Percentiles rank a stretch among this genome's conserved stretches.
phyloP scores from a whole-genome alignment of 495 filamentous ascomycete genomes.

The Neohortaea acidophila region DNA sequence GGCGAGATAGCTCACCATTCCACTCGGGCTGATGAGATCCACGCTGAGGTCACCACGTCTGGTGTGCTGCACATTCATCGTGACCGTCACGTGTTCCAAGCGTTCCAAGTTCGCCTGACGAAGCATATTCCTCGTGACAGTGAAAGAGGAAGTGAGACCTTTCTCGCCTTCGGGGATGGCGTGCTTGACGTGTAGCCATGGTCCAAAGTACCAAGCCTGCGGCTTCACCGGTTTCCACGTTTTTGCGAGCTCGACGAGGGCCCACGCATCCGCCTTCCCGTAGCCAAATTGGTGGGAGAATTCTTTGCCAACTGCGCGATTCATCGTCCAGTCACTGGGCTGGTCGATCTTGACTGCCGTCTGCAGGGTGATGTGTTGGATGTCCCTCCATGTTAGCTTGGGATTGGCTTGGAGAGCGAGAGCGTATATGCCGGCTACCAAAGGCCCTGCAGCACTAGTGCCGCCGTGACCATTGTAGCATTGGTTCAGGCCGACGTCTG shows the following conservation, averaged over 20 bases:
- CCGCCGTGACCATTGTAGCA: constrained; percentile 74
- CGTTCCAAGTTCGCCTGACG: constrained; percentile 67
- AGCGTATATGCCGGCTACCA: constrained; percentile 85
- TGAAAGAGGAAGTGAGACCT: constrained; percentile 62
- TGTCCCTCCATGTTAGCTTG: constrained; percentile 81
- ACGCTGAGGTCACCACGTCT: constrained; percentile 84
- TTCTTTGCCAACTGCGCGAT: constrained; percentile 60
- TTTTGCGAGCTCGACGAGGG: constrained; percentile 73
- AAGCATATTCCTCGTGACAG: constrained; percentile 61
- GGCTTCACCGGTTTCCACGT: constrained; percentile 81
- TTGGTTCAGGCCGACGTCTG: constrained; percentile 71
- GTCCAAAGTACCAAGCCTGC: constrained; percentile 89
- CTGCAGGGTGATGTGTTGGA: constrained; percentile 78
- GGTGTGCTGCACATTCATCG: constrained; percentile 85
- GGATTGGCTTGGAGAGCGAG: constrained; percentile 77
- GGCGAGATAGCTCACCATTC: constrained; percentile 70
- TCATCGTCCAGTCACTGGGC: constrained; percentile 59
- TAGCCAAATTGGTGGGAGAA: constrained; percentile 93
- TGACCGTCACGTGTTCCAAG: constrained; percentile 88
- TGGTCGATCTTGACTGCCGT: constrained; percentile 68
- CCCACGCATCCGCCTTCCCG: constrained; percentile 80
- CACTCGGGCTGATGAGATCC: constrained; percentile 72
- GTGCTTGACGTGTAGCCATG: constrained; percentile 80
- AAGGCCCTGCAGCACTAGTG: constrained; percentile 89
- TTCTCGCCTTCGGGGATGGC: constrained; percentile 72